These are phyloP conservation scores for Colletotrichum coccodes DNA, from an alignment of 2,329 filamentous ascomycete genomes.

Conservation along the genomic window DNA sequence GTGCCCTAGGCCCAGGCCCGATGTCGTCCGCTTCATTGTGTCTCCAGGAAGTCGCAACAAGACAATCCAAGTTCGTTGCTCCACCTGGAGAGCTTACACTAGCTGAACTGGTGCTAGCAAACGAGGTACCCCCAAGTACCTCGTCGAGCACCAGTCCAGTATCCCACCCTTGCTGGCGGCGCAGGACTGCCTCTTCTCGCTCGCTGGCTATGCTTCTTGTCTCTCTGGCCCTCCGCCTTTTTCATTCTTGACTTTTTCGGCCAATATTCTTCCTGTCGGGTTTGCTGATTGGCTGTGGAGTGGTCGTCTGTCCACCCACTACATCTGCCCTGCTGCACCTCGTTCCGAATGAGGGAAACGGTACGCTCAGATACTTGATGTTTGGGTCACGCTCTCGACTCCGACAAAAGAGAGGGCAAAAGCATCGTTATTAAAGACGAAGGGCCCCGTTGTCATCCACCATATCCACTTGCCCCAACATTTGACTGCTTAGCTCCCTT, in stretches of 20 bases:
- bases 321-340: conserved; percentile 24
- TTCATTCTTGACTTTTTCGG: conserved; percentile 27
- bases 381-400: conserved; percentile 27
- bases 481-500: conserved; percentile 21
- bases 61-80: conserved; percentile 16
- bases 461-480: conserved; percentile 30
- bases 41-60: conserved; percentile 19
- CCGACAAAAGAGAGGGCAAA: conserved; percentile 12
- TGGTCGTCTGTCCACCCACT: conserved; percentile 18
- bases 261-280: conserved; percentile 10
- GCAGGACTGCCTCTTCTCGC: conserved; percentile 11
- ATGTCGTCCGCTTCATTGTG: conserved; percentile 26
- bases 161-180: conserved; percentile 26
- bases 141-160: neutral
- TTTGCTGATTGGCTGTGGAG: conserved; percentile 7
- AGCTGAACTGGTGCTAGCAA: conserved; percentile 17
- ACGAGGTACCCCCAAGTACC: conserved; percentile 24
- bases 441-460: conserved; percentile 24
- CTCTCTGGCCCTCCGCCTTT: conserved; percentile 16
- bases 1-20: conserved; percentile 14
- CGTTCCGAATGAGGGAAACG: conserved; percentile 28
- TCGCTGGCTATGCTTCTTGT: conserved; percentile 17
- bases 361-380: conserved; percentile 27
- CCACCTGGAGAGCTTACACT: conserved; percentile 24
- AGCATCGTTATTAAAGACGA: conserved; percentile 26